Evolutionary conservation across 2,329 filamentous ascomycete genomes (phyloP).

Genomic region (Calonectria crousiana): DNA sequence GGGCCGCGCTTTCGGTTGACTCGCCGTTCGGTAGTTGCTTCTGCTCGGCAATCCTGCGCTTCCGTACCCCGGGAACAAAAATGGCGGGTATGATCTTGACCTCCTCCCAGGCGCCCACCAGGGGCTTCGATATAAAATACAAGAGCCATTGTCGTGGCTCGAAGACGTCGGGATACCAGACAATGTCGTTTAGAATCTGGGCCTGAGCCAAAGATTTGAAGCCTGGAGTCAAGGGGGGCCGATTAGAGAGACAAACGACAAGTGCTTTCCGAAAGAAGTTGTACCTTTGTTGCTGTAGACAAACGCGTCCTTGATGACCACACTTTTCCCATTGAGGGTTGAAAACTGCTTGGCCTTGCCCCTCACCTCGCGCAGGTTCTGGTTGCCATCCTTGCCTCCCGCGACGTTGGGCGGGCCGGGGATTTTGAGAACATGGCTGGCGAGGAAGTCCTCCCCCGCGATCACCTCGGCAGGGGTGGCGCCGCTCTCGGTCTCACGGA

Average conservation of each 20-base stretch:
- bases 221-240: constrained; percentile 62
- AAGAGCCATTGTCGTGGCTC: constrained; percentile 95
- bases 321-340: constrained; percentile 91
- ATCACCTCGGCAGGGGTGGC: constrained; percentile 83
- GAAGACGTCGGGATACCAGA: constrained; percentile 91
- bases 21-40: constrained; percentile 53
- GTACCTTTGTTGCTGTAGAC: constrained; percentile 97
- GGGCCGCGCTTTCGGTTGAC: constrained; percentile 56
- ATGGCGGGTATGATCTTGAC: constrained; percentile 77
- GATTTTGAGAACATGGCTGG: constrained; percentile 94
- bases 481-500: constrained; percentile 88
- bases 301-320: constrained; percentile 93
- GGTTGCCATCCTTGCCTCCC: constrained; percentile 67
- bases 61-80: constrained; percentile 60
- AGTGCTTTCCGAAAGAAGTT: neutral
- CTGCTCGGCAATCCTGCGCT: constrained; percentile 52
- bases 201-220: constrained; percentile 94
- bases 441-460: constrained; percentile 92
- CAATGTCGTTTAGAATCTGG: constrained; percentile 83
- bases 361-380: constrained; percentile 84
- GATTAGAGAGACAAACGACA: constrained; percentile 34
- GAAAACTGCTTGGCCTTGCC: constrained; percentile 95
- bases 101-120: constrained; percentile 87
- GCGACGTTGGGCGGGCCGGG: constrained; percentile 65
- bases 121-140: constrained; percentile 92